Evolutionary conservation across 2,329 filamentous ascomycete genomes (phyloP), one percentile per base, ranked within the genome.

Genomic region (Curvularia lunata): DNA sequence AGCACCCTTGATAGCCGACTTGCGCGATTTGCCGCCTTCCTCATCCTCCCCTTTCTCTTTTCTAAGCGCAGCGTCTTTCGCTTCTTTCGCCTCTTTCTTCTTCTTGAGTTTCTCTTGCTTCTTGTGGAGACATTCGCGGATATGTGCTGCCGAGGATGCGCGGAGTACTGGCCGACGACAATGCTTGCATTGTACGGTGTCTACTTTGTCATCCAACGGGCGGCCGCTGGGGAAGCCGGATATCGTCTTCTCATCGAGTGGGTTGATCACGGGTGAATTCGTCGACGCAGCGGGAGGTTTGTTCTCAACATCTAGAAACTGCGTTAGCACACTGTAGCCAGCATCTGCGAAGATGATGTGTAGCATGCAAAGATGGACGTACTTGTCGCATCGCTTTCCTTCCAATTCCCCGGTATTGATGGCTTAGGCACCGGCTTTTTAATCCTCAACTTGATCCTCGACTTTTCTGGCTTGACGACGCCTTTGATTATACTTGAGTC

Each of bases 81-180:
- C 80, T 54, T 85, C 82, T 62, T 85, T 88, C 45, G 86, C 85
- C 73, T 90, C 88, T 71, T 88, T 86, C 72, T 83, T 82, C 65
- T 84, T 85, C 71, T 85, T 80, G 48, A 81, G 78, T 68, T 83
- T 88, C 70, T 87, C 85, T 63, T 85, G 92, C 79, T 96, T 97
- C 54, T 92, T 86, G 66, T 88, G 89, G 56, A 97, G 80, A 70
- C 94, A 99, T 45, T 89, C 86, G 37, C 89, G 88, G 59, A 97
- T 91, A 72, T 99, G 94, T 18, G 86, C 85, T 57, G 89, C 88
- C 1, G 91, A 90, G 0, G 87, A 88, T 30, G 86, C 86, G 68
- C 89, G 90, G 13, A 95, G 82, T 12, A 97, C 86, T 50, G 90
- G 90, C 69, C 96, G 93, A 78, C 95, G 97, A 80, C 94, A 99